A percentile compares a stretch with the other conserved stretches of the same genome.
phyloP scores from a whole-genome alignment of 1,139 yeast genomes.

The Hansenula sp. region DNA sequence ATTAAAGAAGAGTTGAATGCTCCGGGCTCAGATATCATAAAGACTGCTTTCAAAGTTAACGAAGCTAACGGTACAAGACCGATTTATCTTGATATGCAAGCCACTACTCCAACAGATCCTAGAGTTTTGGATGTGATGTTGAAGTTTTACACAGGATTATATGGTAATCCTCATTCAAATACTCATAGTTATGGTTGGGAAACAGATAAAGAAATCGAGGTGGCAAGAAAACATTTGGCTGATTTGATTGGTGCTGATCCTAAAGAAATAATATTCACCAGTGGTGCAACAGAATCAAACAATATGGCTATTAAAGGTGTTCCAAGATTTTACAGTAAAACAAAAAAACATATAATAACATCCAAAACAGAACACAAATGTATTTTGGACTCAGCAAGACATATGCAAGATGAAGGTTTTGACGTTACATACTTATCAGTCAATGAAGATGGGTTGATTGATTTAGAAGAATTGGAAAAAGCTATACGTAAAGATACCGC shows the following conservation, averaged over 20 bases:
- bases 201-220: constrained; percentile 87
- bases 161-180: constrained; percentile 96
- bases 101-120: constrained; percentile 98
- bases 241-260: constrained; percentile 87
- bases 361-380: constrained; percentile 98
- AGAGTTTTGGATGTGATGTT: constrained; percentile 94
- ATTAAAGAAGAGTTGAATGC: constrained; percentile 8
- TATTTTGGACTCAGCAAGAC: constrained; percentile 92
- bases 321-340: constrained; percentile 83
- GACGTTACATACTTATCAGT: constrained; percentile 94
- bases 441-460: constrained; percentile 71
- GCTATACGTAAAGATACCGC: constrained; percentile 91
- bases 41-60: constrained; percentile 32
- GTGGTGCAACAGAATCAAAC: constrained; percentile 97
- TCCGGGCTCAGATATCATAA: constrained; percentile 26
- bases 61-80: constrained; percentile 66
- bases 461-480: constrained; percentile 69
- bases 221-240: constrained; percentile 80
- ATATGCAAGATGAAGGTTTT: constrained; percentile 93
- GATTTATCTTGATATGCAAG: constrained; percentile 91
- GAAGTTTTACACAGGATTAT: constrained; percentile 85
- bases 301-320: constrained; percentile 95
- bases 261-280: constrained; percentile 92
- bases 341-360: constrained; percentile 91
- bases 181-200: constrained; percentile 99